Percentiles rank a stretch among this genome's conserved stretches.
Conservation (phyloP, 2,329 filamentous ascomycete species). For the Colletotrichum phormii region DNA sequence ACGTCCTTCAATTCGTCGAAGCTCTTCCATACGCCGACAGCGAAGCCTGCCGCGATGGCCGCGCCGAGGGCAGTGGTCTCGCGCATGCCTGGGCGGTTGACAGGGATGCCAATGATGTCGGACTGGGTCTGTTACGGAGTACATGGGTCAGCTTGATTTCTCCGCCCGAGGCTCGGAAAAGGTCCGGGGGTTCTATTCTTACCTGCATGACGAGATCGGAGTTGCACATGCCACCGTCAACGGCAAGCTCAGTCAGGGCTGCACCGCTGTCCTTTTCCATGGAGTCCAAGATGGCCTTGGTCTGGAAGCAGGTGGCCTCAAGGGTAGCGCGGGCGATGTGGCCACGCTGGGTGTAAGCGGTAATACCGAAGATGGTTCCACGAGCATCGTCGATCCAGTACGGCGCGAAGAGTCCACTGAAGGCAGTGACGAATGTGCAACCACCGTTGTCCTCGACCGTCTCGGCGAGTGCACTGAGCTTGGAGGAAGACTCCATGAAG, state of each 20-base stretch:
- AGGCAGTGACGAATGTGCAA: constrained; percentile 82
- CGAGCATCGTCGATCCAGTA: constrained; percentile 89
- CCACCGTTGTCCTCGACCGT: constrained; percentile 76
- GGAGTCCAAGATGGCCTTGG: constrained; percentile 82
- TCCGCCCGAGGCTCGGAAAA: constrained; percentile 27
- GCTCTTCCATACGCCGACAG: constrained; percentile 78
- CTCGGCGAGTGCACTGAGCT: constrained; percentile 59
- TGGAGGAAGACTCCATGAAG: constrained; percentile 61
- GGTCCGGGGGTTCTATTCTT: constrained; percentile 26
- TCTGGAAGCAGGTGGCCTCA: constrained; percentile 86
- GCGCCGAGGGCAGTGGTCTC: constrained; percentile 86
- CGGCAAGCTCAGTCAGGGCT: constrained; percentile 76
- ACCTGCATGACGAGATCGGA: constrained; percentile 82
- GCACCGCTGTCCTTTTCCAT: constrained; percentile 87
- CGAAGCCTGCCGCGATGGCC: constrained; percentile 85
- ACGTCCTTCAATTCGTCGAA: constrained; percentile 79
- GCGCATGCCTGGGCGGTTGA: constrained; percentile 83
- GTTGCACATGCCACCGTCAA: constrained; percentile 88
- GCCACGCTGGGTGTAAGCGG: constrained; percentile 79
- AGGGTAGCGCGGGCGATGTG: constrained; percentile 85
- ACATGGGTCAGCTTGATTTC: constrained; percentile 27
- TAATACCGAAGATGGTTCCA: constrained; percentile 84
- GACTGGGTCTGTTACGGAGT: constrained; percentile 71
- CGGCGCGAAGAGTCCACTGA: constrained; percentile 83
- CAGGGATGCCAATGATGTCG: constrained; percentile 82